Conservation (phyloP, 345 rosid species). For the Erodium maritimum region DNA sequence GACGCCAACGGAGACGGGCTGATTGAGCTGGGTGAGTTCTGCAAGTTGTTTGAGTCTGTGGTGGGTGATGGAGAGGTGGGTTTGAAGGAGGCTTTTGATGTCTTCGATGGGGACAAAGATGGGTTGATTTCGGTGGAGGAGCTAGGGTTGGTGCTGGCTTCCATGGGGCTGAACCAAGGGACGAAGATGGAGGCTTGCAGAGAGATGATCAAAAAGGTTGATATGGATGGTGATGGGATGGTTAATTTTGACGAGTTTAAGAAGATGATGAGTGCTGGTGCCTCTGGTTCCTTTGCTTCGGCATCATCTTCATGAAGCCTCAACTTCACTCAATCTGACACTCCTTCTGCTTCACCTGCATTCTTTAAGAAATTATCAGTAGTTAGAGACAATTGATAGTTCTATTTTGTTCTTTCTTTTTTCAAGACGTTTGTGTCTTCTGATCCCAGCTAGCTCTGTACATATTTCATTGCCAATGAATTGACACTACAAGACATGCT, state of each 20-base stretch:
- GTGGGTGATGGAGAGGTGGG: slow-evolving; percentile 12
- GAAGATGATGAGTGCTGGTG: slow-evolving; percentile 24
- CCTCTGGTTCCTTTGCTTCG: background rate
- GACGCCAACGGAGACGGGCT: slow-evolving; percentile 46
- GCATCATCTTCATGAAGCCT: too few relatives aligned
- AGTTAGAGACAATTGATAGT: too few relatives aligned
- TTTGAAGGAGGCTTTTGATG: slow-evolving; percentile 50
- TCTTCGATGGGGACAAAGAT: slow-evolving; percentile 49
- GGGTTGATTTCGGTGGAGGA: slow-evolving; percentile 55
- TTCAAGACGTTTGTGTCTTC: too few relatives aligned
- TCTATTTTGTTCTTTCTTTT: too few relatives aligned
- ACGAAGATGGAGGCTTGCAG: slow-evolving; percentile 39
- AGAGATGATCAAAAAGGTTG: slow-evolving; percentile 48
- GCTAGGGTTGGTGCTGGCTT: slow-evolving; percentile 33
- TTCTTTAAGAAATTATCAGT: too few relatives aligned
- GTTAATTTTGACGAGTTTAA: slow-evolving; percentile 42
- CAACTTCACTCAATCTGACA: too few relatives aligned
- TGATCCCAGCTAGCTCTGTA: too few relatives aligned
- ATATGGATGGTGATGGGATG: slow-evolving; percentile 59
- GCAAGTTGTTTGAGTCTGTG: slow-evolving; percentile 9
- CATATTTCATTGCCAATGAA: too few relatives aligned
- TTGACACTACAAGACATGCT: too few relatives aligned
- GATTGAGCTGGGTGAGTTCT: slow-evolving; percentile 47
- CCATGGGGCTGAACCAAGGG: slow-evolving; percentile 45
- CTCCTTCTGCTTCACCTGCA: too few relatives aligned